Evolutionary conservation across 2,329 filamentous ascomycete species (phyloP).

Genomic region (Calonectria leucothoes): DNA sequence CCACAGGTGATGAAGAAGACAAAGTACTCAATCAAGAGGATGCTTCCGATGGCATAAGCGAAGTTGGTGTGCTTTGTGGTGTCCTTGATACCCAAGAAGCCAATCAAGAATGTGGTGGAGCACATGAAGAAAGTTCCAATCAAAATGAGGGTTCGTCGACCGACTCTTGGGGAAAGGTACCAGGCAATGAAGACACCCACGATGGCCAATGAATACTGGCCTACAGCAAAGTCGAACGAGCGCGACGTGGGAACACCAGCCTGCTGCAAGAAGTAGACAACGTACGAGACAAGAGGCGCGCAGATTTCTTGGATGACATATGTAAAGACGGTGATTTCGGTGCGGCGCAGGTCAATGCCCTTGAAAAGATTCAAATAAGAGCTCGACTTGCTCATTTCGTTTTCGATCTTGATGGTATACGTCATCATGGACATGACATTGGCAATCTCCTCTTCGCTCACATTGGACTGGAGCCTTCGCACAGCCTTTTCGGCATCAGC

Average conservation of each 20-base stretch:
- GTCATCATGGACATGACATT: slow-evolving; percentile 56
- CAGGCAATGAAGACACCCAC: slow-evolving; percentile 27
- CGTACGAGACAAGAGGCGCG: slow-evolving; percentile 25
- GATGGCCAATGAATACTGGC: slow-evolving; percentile 29
- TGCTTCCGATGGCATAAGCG: slow-evolving; percentile 58
- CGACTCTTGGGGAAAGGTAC: slow-evolving; percentile 16
- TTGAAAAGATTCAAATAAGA: slow-evolving; percentile 29
- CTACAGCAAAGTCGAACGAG: slow-evolving; percentile 27
- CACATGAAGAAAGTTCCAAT: slow-evolving; percentile 54
- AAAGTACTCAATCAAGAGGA: slow-evolving; percentile 57
- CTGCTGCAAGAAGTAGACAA: slow-evolving; percentile 31
- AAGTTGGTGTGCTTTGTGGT: slow-evolving; percentile 52
- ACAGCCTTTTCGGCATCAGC: slow-evolving; percentile 53
- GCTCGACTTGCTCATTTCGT: slow-evolving; percentile 22
- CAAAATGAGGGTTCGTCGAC: slow-evolving; percentile 49
- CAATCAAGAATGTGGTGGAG: slow-evolving; percentile 43
- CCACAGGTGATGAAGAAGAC: slow-evolving; percentile 53
- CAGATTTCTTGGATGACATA: slow-evolving; percentile 32
- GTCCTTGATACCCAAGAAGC: slow-evolving; percentile 66
- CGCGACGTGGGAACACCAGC: slow-evolving; percentile 23
- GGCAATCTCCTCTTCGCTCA: slow-evolving; percentile 53
- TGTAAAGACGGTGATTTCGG: slow-evolving; percentile 27
- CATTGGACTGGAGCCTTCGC: slow-evolving; percentile 48
- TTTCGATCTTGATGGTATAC: slow-evolving; percentile 30
- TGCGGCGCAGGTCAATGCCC: slow-evolving; percentile 27